A percentile compares a stretch with the other conserved stretches of the same genome.
phyloP scores from a whole-genome alignment of 2,329 filamentous ascomycete genomes.

The Fusarium metavorans region DNA sequence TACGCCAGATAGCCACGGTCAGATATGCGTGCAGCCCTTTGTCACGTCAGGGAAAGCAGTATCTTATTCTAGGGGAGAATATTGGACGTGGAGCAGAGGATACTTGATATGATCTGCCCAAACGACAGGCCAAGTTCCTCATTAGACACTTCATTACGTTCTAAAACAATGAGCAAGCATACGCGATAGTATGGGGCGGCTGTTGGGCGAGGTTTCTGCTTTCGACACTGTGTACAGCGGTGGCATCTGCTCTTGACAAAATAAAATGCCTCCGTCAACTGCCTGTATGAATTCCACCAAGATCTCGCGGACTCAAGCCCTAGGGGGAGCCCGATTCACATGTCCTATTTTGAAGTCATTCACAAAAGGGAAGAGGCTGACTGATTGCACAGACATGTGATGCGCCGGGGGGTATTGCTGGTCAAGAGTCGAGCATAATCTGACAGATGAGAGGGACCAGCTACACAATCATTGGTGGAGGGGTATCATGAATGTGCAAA shows the following conservation, averaged over 20 bases:
- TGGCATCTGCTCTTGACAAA: too few relatives aligned
- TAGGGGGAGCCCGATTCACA: too few relatives aligned
- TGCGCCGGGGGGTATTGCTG: not conserved
- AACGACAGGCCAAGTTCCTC: not conserved
- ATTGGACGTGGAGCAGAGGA: constrained; percentile 11
- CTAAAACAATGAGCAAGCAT: not conserved
- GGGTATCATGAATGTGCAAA: not conserved
- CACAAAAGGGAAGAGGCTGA: not conserved
- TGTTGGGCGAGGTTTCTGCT: too few relatives aligned
- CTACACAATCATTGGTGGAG: not conserved
- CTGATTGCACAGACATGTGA: too few relatives aligned
- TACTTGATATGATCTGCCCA: not conserved
- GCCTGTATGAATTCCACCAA: too few relatives aligned
- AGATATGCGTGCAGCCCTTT: too few relatives aligned
- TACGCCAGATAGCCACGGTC: too few relatives aligned
- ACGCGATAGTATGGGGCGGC: too few relatives aligned
- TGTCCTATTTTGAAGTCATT: not conserved
- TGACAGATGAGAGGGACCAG: not conserved
- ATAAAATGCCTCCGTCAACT: too few relatives aligned
- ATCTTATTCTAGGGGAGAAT: constrained; percentile 13
- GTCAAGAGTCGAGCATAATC: not conserved
- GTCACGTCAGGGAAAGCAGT: too few relatives aligned
- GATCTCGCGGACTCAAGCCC: too few relatives aligned
- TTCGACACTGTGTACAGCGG: too few relatives aligned
- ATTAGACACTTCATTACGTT: not conserved